Conservation (phyloP, 345 rosid genomes). For the Melaleuca alternifolia region DNA sequence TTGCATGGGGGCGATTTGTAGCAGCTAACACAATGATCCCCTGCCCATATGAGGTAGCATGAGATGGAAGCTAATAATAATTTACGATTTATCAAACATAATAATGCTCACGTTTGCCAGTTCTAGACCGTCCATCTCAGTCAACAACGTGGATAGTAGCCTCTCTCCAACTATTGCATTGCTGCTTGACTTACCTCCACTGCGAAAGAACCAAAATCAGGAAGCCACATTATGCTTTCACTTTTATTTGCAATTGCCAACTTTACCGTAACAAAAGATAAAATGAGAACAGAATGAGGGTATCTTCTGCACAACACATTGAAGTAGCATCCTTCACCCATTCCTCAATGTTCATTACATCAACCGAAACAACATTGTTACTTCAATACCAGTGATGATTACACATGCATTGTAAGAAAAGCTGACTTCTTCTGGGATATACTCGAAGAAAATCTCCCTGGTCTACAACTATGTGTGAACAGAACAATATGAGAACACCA, state of each 20-base stretch:
- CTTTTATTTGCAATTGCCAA: background rate
- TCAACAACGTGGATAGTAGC: slow-evolving; percentile 79
- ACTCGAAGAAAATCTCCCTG: background rate
- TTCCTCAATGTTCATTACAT: background rate
- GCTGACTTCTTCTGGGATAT: background rate
- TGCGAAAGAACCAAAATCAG: slow-evolving; percentile 11
- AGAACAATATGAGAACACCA: background rate
- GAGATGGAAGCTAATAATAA: background rate
- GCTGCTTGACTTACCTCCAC: slow-evolving; percentile 66
- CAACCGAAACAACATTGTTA: background rate
- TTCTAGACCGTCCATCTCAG: slow-evolving; percentile 98
- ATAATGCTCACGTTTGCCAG: slow-evolving; percentile 54
- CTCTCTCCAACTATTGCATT: slow-evolving; percentile 75
- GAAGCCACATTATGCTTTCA: background rate
- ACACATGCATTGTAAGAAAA: background rate
- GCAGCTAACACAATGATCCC: slow-evolving; percentile 92
- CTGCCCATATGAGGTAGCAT: slow-evolving; percentile 14
- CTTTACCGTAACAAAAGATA: background rate
- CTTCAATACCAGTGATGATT: background rate
- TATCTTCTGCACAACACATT: background rate
- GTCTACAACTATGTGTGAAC: background rate
- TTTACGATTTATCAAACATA: background rate
- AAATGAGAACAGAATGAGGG: background rate
- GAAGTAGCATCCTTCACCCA: background rate
- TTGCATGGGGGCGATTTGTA: slow-evolving; percentile 82